Conservation (phyloP, 2,329 filamentous ascomycete species). For the Acrocalymma vagum region DNA sequence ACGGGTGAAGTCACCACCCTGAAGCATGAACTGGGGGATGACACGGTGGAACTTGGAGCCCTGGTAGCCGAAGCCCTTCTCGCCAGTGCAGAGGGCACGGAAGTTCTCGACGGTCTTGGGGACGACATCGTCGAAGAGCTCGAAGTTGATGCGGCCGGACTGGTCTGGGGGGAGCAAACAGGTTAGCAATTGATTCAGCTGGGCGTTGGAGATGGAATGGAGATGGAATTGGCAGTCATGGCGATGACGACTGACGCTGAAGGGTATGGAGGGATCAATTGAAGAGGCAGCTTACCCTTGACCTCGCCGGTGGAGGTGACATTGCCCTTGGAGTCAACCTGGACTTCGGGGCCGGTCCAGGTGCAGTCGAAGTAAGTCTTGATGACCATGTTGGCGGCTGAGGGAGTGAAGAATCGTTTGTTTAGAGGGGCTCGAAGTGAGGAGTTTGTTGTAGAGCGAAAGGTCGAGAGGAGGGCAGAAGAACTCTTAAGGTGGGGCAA, state of each 20-base stretch:
- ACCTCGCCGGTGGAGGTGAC: conserved; percentile 53
- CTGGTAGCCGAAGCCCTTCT: conserved; percentile 84
- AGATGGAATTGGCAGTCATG: conserved; percentile 9
- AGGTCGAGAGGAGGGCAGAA: conserved; percentile 41
- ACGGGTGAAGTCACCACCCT: conserved; percentile 95
- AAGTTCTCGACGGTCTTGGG: conserved; percentile 91
- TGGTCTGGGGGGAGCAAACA: conserved; percentile 63
- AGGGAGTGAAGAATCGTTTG: conserved; percentile 66
- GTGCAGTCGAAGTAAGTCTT: conserved; percentile 78
- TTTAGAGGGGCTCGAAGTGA: conserved; percentile 48
- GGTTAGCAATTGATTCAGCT: conserved; percentile 28
- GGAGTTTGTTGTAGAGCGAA: conserved; percentile 39
- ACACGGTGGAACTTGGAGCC: conserved; percentile 90
- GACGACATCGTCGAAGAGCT: conserved; percentile 84
- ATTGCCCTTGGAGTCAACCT: conserved; percentile 66
- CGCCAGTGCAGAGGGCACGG: conserved; percentile 80
- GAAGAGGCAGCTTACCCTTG: conserved; percentile 63
- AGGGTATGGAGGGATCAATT: conserved; percentile 9
- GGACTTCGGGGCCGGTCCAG: conserved; percentile 76
- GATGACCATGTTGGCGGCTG: conserved; percentile 77
- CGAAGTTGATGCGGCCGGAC: conserved; percentile 84
- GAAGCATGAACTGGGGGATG: conserved; percentile 93
- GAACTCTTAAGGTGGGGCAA: conserved; percentile 42
- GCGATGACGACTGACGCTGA: conserved; percentile 15
- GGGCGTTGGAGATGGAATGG: conserved; percentile 8